phyloP scores from a whole-genome alignment of 768 basidiomycete species.

The Suillus subalutaceus region DNA sequence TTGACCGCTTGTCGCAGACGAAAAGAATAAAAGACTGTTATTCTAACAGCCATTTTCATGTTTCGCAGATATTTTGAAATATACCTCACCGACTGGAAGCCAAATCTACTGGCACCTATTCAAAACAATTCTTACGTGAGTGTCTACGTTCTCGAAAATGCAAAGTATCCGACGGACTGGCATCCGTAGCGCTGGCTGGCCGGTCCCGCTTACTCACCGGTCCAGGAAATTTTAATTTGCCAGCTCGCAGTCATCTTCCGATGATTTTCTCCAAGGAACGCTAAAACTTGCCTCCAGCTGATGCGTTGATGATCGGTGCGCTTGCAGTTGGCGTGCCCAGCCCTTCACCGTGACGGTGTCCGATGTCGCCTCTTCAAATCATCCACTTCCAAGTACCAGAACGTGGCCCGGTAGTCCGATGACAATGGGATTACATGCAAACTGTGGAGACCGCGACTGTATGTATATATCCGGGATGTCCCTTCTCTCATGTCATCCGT shows the following conservation, averaged over 20 bases:
- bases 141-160: not conserved
- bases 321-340: not conserved
- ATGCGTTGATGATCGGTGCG: not conserved
- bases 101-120: not conserved
- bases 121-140: not conserved
- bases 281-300: slow-evolving; percentile 4
- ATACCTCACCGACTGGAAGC: not conserved
- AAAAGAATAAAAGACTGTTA: not conserved
- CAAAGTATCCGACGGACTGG: too few relatives aligned
- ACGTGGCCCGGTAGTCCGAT: not conserved
- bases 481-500: not conserved
- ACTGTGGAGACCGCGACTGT: not conserved
- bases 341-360: not conserved
- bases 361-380: not conserved
- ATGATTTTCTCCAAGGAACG: not conserved
- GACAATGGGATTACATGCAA: not conserved
- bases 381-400: not conserved
- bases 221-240: not conserved
- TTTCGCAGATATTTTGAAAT: not conserved
- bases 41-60: not conserved
- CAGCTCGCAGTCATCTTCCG: not conserved
- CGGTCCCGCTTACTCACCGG: not conserved
- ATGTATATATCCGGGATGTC: not conserved
- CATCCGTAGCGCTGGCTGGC: too few relatives aligned
- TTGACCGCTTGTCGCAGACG: not conserved